phyloP scores from a whole-genome alignment of 805 yeast genomes.

The Brettanomyces custersianus region DNA sequence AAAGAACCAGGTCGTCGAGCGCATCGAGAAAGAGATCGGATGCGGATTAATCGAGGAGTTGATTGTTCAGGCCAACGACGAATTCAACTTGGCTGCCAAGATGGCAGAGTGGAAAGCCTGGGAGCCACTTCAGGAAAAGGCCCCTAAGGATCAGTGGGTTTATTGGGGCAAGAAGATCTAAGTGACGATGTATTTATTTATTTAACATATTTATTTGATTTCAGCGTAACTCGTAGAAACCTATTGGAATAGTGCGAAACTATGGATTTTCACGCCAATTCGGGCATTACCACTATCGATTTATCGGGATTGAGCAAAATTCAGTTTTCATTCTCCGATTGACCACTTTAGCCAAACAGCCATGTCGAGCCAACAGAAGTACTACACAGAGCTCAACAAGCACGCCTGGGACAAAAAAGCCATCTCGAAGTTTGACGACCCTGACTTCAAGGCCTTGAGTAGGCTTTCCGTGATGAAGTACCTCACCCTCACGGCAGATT shows the following conservation, averaged over 20 bases:
- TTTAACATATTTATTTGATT: neutral
- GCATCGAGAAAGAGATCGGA: conserved; percentile 67
- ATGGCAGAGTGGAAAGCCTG: conserved; percentile 64
- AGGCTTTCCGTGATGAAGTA: conserved; percentile 2
- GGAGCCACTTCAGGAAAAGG: conserved; percentile 76
- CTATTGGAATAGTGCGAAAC: too few relatives aligned
- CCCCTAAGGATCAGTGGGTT: conserved; percentile 77
- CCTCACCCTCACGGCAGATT: neutral
- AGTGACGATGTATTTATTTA: conserved; percentile 5
- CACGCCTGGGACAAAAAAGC: conserved; percentile 1
- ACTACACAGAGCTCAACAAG: conserved; percentile 2
- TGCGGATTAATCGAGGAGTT: conserved; percentile 81
- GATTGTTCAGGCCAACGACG: conserved; percentile 75
- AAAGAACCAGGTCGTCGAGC: conserved; percentile 47
- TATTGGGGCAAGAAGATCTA: conserved; percentile 61
- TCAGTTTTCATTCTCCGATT: too few relatives aligned
- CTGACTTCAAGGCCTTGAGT: conserved; percentile 2
- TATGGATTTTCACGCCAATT: too few relatives aligned
- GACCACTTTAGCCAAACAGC: too few relatives aligned
- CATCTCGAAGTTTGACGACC: neutral
- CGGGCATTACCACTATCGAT: too few relatives aligned
- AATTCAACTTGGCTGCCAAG: conserved; percentile 56
- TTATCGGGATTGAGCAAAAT: neutral
- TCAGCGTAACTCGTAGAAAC: neutral
- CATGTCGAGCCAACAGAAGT: too few relatives aligned